A percentile compares a stretch with the other conserved stretches of the same genome.
Evolutionary conservation across 768 basidiomycete genomes (phyloP).

Genomic region (Rhodocollybia butyracea): DNA sequence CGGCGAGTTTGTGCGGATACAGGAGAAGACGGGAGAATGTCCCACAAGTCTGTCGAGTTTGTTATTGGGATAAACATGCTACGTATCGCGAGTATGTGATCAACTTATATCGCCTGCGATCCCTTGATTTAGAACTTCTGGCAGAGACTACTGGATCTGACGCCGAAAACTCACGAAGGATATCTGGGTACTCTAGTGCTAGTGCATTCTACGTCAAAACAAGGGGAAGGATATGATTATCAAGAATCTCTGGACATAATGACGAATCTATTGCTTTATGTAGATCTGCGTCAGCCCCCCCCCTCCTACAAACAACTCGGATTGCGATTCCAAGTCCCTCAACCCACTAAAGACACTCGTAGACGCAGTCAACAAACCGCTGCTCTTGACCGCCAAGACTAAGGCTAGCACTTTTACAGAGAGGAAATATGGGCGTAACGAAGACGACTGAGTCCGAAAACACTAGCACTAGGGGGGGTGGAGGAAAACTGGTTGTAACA

Average conservation of each 20-base stretch:
- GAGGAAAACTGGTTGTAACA: slow-evolving; percentile 12
- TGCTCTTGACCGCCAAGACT: too few species aligned
- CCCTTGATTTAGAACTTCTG: slow-evolving; percentile 8
- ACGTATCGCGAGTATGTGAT: slow-evolving; percentile 66
- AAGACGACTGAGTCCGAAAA: too few species aligned
- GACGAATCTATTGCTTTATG: slow-evolving; percentile 52
- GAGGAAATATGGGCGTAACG: too few species aligned
- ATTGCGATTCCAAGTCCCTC: not conserved
- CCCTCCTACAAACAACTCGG: slow-evolving; percentile 2
- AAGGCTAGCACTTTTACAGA: too few species aligned
- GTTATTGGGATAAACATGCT: slow-evolving; percentile 67
- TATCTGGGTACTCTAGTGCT: slow-evolving; percentile 66
- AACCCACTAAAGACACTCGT: slow-evolving; percentile 21
- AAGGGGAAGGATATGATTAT: slow-evolving; percentile 78
- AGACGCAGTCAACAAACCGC: slow-evolving; percentile 37
- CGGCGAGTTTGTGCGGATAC: slow-evolving; percentile 79
- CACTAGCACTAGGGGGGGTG: too few species aligned
- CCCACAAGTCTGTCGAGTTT: slow-evolving; percentile 54
- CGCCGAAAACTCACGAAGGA: slow-evolving; percentile 67
- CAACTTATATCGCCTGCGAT: not conserved
- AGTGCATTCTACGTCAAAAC: slow-evolving; percentile 73
- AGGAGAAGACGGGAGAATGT: slow-evolving; percentile 51
- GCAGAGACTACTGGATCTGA: slow-evolving; percentile 68
- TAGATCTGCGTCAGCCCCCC: slow-evolving; percentile 22
- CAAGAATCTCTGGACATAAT: slow-evolving; percentile 58